phyloP scores from a whole-genome alignment of 805 yeast species.

The Teunomyces stri region DNA sequence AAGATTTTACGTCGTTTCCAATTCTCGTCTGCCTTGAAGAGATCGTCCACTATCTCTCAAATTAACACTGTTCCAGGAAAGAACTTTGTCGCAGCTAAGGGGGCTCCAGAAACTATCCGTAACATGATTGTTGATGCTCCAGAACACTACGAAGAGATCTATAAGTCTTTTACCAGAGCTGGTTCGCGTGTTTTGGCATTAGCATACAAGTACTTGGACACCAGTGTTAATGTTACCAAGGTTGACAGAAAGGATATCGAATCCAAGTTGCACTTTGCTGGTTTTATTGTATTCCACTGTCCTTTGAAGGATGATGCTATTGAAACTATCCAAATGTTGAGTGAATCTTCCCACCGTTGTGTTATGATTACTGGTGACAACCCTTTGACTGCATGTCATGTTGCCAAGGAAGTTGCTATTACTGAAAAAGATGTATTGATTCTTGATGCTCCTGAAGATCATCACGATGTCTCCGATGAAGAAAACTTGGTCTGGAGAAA shows the following conservation, averaged over 20 bases:
- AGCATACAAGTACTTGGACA: conserved; percentile 73
- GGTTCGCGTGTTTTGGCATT: conserved; percentile 97
- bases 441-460: conserved; percentile 79
- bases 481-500: conserved; percentile 79
- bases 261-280: conserved; percentile 72
- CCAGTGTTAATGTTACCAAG: conserved; percentile 50
- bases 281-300: conserved; percentile 95
- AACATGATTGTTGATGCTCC: conserved; percentile 73
- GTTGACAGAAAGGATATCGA: conserved; percentile 77
- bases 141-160: conserved; percentile 74
- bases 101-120: conserved; percentile 96
- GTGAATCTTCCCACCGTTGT: conserved; percentile 92
- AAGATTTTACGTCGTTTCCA: conserved; percentile 90
- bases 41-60: conserved; percentile 83
- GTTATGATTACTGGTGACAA: conserved; percentile 99
- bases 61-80: conserved; percentile 44
- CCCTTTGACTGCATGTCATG: conserved; percentile 97
- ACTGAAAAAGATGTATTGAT: conserved; percentile 81
- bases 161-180: conserved; percentile 86
- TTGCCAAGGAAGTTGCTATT: conserved; percentile 89
- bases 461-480: conserved; percentile 44
- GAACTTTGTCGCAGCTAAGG: conserved; percentile 82
- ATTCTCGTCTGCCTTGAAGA: conserved; percentile 91
- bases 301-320: conserved; percentile 93
- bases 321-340: conserved; percentile 86